Evolutionary conservation across 345 rosid species (phyloP).

Genomic region (Eucalyptus erythrocorys): DNA sequence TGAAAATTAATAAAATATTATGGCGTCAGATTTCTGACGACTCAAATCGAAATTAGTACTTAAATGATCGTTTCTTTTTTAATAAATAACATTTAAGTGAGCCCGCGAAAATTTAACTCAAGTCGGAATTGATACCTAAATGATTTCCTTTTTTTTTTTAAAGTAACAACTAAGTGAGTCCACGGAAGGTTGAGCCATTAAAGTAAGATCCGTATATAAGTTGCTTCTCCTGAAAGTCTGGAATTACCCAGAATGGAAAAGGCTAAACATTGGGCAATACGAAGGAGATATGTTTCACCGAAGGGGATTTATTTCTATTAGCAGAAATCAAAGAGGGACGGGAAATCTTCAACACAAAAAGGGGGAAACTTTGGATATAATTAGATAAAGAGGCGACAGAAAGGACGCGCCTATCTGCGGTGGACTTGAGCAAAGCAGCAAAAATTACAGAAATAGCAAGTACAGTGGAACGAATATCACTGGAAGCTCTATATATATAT

Average conservation of each 20-base stretch:
- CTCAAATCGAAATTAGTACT: too few relatives aligned
- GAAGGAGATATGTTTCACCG: not conserved
- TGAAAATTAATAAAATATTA: too few relatives aligned
- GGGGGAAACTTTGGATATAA: not conserved
- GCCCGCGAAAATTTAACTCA: too few relatives aligned
- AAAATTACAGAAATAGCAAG: not conserved
- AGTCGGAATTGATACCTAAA: rapidly evolving
- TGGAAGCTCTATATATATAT: not conserved
- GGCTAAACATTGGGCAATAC: not conserved
- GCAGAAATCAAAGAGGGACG: not conserved
- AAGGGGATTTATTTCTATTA: not conserved
- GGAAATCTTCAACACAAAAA: not conserved
- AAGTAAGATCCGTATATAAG: too few relatives aligned
- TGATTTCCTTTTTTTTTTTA: too few relatives aligned
- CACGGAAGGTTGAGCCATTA: rapidly evolving
- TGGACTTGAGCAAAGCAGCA: not conserved
- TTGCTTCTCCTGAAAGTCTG: not conserved
- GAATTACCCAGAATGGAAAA: not conserved
- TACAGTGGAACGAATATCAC: not conserved
- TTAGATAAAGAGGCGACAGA: not conserved
- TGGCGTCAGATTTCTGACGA: rapidly evolving
- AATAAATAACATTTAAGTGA: too few relatives aligned
- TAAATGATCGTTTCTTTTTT: too few relatives aligned
- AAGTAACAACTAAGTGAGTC: too few relatives aligned
- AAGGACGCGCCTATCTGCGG: not conserved